Percentiles rank a stretch among this genome's conserved stretches.
Evolutionary conservation across 148 eudicot species (phyloP).

Genomic region (Hydrangea macrophylla): DNA sequence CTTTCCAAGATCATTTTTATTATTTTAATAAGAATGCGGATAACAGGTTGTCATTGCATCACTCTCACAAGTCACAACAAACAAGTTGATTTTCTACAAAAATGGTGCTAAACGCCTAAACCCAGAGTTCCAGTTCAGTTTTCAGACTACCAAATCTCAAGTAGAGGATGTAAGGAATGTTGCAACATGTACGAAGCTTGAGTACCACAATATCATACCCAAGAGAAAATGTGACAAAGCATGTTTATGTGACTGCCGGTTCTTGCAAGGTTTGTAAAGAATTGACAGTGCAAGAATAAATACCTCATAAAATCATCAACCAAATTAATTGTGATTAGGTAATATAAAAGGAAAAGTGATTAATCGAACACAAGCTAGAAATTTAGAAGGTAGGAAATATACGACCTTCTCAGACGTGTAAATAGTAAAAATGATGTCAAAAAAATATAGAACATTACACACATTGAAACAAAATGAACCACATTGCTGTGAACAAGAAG

Average conservation of each 20-base stretch:
- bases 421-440: no score
- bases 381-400: no score
- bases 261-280: not conserved
- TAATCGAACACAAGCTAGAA: no score
- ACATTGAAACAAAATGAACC: no score
- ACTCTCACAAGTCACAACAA: not conserved
- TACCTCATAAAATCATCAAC: conserved; percentile 92
- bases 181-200: not conserved
- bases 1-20: not conserved
- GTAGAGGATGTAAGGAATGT: not conserved
- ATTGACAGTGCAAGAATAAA: conserved; percentile 7
- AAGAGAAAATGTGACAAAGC: not conserved
- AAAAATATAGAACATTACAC: no score
- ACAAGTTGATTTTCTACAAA: not conserved
- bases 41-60: not conserved
- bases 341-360: no score
- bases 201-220: not conserved
- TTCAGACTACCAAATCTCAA: not conserved
- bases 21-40: not conserved
- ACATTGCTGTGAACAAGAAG: no score
- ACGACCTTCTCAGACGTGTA: no score
- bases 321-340: conserved; percentile 84
- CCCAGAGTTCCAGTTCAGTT: no score
- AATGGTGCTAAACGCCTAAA: not conserved
- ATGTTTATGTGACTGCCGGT: not conserved